Evolutionary conservation across 129 eudicot species (phyloP), one percentile per base, ranked within the genome.

Genomic region (Flaveria trinervia): DNA sequence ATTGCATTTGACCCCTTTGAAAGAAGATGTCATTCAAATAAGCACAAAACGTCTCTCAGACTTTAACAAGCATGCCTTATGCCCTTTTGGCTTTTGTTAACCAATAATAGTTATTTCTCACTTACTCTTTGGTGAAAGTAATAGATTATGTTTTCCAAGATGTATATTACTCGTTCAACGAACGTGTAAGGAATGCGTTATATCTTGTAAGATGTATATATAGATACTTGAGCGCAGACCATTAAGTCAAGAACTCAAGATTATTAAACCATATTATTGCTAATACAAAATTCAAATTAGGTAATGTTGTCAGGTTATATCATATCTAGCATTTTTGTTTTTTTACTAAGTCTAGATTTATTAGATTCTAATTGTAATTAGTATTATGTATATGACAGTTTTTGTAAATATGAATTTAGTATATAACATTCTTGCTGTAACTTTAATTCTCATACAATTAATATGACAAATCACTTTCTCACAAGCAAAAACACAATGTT

Each of bases 1-100:
- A 1, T 54, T 13, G 13, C 49, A 28, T 0, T 72, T 65, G 3
- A 17, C 68, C 83, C 83, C 83, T 43, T 64, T 36, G 7, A 36
- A 36, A 36, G 41, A 36, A 36, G 41, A 36, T 36, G 41, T 36
- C 41, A 16, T 41, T 30, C 66, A 72, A 54, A 72, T 52, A n/a
- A 52, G 17, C 57, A 60, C 44, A 23, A 10, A 59, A 8, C 59
- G 41, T 0, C 13, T 59, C 3, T 36, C 41, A 1, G 46, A 16
- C 28, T 41, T 74, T 18, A 61, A 74, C 45, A 72, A 55, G 33
- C 13, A 57, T 59, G 65, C n/a, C 1, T 48, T 70, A 28, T 36
- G 41, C 41, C 41, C 41, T 36, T 36, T 36, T 36, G 41, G 7
- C 41, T 11, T 45, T 45, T 16, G 70, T 6, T 33, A 15, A 65